Percentiles rank a stretch among this genome's conserved stretches.
Evolutionary conservation across 192 early-diverging fungal genomes (phyloP).

Genomic region (Paraglomus brasilianum): DNA sequence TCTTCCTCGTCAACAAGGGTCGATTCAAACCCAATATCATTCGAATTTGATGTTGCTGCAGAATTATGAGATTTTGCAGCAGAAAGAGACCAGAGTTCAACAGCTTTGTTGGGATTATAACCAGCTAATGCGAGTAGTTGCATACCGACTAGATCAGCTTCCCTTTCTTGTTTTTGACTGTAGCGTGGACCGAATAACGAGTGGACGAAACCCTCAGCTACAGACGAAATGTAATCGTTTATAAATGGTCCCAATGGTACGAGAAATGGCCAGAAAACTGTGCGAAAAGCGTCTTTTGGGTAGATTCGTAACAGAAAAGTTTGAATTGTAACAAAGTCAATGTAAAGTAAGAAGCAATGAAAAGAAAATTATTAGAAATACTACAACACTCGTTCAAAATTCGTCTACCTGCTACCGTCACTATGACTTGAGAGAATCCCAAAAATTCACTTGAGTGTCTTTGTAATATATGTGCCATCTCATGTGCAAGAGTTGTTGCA

Average conservation of each 20-base stretch:
- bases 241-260: conserved; percentile 37
- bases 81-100: conserved; percentile 52
- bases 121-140: conserved; percentile 55
- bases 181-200: conserved; percentile 34
- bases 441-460: conserved; percentile 56
- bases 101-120: conserved; percentile 52
- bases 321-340: conserved; percentile 1
- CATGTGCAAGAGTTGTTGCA: conserved; percentile 54
- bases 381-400: not conserved
- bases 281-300: conserved; percentile 37
- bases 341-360: not conserved
- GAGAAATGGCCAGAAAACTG: conserved; percentile 37
- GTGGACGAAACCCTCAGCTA: conserved; percentile 32
- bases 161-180: conserved; percentile 44
- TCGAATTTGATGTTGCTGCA: conserved; percentile 32
- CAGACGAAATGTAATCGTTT: conserved; percentile 35
- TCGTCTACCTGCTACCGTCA: conserved; percentile 47
- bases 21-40: conserved; percentile 14
- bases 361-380: not conserved
- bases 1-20: not conserved
- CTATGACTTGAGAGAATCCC: conserved; percentile 49
- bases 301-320: not conserved
- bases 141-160: conserved; percentile 51
- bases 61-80: conserved; percentile 38
- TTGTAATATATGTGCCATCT: conserved; percentile 57